Evolutionary conservation across 2,329 filamentous ascomycete species (phyloP), one percentile per base, ranked within the genome.

Genomic region (Metarhizium humberi): DNA sequence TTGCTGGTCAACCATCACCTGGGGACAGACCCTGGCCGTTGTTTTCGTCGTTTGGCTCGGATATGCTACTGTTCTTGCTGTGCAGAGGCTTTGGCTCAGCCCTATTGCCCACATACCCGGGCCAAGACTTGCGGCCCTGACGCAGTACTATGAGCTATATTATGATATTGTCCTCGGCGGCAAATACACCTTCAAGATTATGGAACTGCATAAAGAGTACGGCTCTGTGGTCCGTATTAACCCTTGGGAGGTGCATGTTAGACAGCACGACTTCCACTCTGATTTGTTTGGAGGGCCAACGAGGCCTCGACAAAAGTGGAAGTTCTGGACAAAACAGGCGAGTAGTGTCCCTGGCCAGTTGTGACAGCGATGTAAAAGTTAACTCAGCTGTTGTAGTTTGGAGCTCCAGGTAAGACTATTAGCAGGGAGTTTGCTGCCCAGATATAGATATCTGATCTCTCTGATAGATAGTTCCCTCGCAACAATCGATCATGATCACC

Each of bases 161-260:
- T 75, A 75, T 56, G 73, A 77, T 54, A 64, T 75, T 20, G 54
- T 73, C 46, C 63, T 70, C 6, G 67, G 69, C 6, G 75, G 73
- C 2, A 65, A 73, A 60, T 76, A 75, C 57, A 73, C 65, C 14
- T 73, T 68, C 60, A 68, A 74, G 55, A 72, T 77, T 25, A 61
- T 66, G 46, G 63, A 71, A 52, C 61, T 77, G 60, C 75, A 77
- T 60, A 60, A 71, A 50, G 59, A 63, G 58, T 77, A 75, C 55
- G 74, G 74, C 6, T 65, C 67, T 6, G 70, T 74, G 46, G 62
- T 73, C 49, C 69, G 73, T 42, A 73, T 73, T 58, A 70, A 63
- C 56, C 71, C 71, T 1, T 68, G 69, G 62, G 73, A 75, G 57
- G 63, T 75, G 25, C 63, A 75, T 56, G 66, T 74, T 34, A 61